These are phyloP conservation scores for Paramyrothecium roridum DNA, from an alignment of 2,329 filamentous ascomycete species.

Conservation along the genomic window DNA sequence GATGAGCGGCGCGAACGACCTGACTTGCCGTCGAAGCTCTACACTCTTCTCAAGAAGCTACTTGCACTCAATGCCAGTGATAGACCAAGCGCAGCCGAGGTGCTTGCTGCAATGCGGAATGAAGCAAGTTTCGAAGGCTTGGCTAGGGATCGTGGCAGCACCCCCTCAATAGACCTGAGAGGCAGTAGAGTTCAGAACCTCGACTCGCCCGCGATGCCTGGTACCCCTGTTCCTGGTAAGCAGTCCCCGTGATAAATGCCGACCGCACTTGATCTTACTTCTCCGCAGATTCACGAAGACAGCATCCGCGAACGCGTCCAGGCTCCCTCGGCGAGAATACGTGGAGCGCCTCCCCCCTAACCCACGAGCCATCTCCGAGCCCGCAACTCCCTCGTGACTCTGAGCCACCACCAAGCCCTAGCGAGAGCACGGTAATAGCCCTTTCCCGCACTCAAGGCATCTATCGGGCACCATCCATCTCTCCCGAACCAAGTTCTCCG, in stretches of 20 bases:
- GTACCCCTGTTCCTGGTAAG: constrained; percentile 46
- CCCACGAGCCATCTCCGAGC: constrained; percentile 7
- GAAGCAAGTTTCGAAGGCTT: constrained; percentile 51
- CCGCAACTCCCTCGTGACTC: neutral
- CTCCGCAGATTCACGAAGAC: constrained; percentile 24
- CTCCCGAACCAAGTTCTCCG: neutral
- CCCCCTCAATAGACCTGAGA: constrained; percentile 36
- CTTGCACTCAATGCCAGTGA: constrained; percentile 73
- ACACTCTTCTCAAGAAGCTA: constrained; percentile 77
- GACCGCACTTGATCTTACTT: constrained; percentile 25
- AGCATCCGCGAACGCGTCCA: constrained; percentile 11
- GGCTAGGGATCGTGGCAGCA: constrained; percentile 27
- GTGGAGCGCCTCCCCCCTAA: neutral
- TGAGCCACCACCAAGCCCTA: constrained; percentile 12
- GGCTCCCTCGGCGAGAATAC: constrained; percentile 2
- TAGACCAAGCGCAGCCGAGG: constrained; percentile 81
- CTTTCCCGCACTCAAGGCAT: constrained; percentile 37
- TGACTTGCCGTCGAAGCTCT: constrained; percentile 83
- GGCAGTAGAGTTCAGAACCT: constrained; percentile 51
- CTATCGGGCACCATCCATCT: neutral
- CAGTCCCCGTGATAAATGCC: constrained; percentile 1
- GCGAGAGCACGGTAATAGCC: constrained; percentile 28
- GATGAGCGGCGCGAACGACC: constrained; percentile 70
- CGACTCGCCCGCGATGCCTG: constrained; percentile 48
- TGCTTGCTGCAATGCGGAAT: constrained; percentile 72